Evolutionary conservation across 1,139 yeast genomes (phyloP).

Genomic region (Taphrina wiesneri): DNA sequence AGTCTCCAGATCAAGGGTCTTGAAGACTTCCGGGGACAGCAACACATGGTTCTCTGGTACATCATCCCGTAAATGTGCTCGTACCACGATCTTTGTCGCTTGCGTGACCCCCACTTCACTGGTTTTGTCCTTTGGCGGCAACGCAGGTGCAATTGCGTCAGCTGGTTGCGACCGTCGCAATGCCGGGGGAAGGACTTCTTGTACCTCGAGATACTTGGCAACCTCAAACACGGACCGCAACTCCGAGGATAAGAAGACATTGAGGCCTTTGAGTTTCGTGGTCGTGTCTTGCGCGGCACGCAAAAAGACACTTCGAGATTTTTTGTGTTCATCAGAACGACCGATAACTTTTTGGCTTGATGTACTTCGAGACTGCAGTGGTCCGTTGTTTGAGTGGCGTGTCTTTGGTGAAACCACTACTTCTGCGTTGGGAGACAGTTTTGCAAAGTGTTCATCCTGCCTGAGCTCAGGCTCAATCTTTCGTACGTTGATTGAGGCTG

Average conservation of each 20-base stretch:
- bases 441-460: slow-evolving; percentile 52
- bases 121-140: slow-evolving; percentile 27
- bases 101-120: slow-evolving; percentile 41
- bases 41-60: slow-evolving; percentile 56
- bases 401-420: slow-evolving; percentile 80
- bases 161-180: slow-evolving; percentile 51
- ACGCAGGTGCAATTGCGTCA: slow-evolving; percentile 40
- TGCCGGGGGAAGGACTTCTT: slow-evolving; percentile 48
- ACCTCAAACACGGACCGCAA: slow-evolving; percentile 41
- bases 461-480: slow-evolving; percentile 56
- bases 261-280: not conserved
- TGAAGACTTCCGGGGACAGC: slow-evolving; percentile 58
- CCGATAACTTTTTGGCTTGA: slow-evolving; percentile 10
- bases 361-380: not conserved
- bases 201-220: slow-evolving; percentile 53
- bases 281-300: slow-evolving; percentile 10
- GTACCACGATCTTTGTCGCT: slow-evolving; percentile 57
- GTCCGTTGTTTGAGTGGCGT: slow-evolving; percentile 46
- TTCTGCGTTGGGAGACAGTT: slow-evolving; percentile 71
- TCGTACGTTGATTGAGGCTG: slow-evolving; percentile 63
- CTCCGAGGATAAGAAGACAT: slow-evolving; percentile 7
- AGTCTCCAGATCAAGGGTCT: slow-evolving; percentile 53
- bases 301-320: slow-evolving; percentile 27
- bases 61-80: slow-evolving; percentile 49
- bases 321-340: not conserved